Evolutionary conservation across 1,284 basidiomycete species (phyloP).

Genomic region (Leccinum fuscescens): DNA sequence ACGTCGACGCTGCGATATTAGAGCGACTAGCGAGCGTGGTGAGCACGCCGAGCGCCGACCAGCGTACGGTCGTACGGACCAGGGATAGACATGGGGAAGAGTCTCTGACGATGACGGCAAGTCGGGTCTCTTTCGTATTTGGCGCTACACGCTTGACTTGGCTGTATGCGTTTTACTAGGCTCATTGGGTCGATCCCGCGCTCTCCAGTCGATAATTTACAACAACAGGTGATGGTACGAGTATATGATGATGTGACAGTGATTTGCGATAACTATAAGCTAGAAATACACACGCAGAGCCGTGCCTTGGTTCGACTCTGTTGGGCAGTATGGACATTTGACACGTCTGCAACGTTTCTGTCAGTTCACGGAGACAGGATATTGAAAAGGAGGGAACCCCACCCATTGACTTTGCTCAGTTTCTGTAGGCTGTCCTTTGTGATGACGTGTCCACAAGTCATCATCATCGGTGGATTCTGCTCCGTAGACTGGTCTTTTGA

Average conservation of each 20-base stretch:
- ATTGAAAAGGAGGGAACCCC: conserved; percentile 33
- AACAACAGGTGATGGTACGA: conserved; percentile 8
- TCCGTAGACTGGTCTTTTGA: conserved; percentile 96
- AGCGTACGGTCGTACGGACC: conserved; percentile 45
- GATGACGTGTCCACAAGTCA: conserved; percentile 93
- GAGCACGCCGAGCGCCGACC: conserved; percentile 69
- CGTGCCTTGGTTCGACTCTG: conserved; percentile 57
- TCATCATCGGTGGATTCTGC: conserved; percentile 96
- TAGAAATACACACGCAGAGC: conserved; percentile 77
- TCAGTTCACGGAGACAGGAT: conserved; percentile 2
- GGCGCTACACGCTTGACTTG: neutral
- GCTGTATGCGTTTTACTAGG: conserved; percentile 14
- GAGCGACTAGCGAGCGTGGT: conserved; percentile 59
- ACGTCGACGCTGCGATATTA: conserved; percentile 55
- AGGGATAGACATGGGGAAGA: conserved; percentile 62
- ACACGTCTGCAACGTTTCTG: conserved; percentile 53
- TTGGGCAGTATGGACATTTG: conserved; percentile 90
- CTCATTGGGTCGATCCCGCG: conserved; percentile 30
- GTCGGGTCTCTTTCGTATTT: conserved; percentile 17
- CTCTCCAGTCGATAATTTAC: conserved; percentile 4
- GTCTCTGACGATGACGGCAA: conserved; percentile 55
- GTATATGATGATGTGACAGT: neutral
- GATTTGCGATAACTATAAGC: conserved; percentile 11
- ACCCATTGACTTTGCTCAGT: conserved; percentile 85
- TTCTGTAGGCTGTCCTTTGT: conserved; percentile 86